Base-by-base conservation (phyloP, 2,329 filamentous ascomycete species). In the Talaromyces sp. region DNA sequence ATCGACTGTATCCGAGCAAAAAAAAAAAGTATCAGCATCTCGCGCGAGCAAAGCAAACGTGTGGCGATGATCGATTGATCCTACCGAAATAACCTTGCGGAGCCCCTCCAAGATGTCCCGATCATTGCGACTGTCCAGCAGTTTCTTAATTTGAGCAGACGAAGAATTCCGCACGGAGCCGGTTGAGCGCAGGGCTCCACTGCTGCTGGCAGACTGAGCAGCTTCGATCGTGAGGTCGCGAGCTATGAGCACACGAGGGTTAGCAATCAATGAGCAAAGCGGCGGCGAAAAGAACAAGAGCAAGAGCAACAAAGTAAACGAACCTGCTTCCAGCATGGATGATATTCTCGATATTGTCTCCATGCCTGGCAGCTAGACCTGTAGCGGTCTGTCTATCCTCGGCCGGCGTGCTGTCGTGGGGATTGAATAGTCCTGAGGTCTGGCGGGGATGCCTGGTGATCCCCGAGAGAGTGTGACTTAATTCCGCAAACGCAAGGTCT, bases 201-300 rank as follows among this genome's bases (percentile, higher is more conserved):
- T 79, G 66, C 79, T 78, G 72, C 91, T 86, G 68, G 93, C 92
- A 69, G 92, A 91, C 76, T 93, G 91, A 70, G 95, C 94, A 68
- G 95, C 95, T 84, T 99, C 95, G 78, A 99, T 87, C 61, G 95
- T 99, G 73, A 99, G 88, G 79, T 98, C 95, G 78, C 95, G 90
- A 74, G 95, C 95, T 96, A 79, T 69, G 61, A 58, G 62, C 63
- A 66, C 64, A 62, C 50, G 50, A 30, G 28, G 57, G 61, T 70
- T 60, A 72, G 65, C 51, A n/a, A 53, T 30, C 27, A 23, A 7
- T 16, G 9, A 28, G 16, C 47, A 27, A 27, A 7, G 28, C 27
- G 16, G 28, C 14, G 27, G 5, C 23, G 2, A 10, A 30, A 3
- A 23, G 16, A 14, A 7, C 47, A 51, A 51, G n/a, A 14, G n/a